Percentiles rank a stretch among this genome's conserved stretches.
These are phyloP conservation scores for Oenanthe javanica DNA, from an alignment of 140 eudicot species.

Conservation along the genomic window DNA sequence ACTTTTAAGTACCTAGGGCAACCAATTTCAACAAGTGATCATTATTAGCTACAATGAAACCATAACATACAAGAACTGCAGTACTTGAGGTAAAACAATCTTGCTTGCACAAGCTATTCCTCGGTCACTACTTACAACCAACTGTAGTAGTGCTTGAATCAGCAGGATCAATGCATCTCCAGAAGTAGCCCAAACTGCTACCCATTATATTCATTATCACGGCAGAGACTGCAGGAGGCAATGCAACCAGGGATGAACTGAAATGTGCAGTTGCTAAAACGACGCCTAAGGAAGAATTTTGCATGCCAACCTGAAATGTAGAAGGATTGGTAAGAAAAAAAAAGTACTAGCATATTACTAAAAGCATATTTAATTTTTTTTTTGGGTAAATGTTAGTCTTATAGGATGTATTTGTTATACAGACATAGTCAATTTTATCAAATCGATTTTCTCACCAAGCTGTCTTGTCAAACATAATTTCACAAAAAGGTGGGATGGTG, in stretches of 20 bases:
- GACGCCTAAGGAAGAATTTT: constrained; percentile 83
- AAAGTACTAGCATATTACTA: not conserved
- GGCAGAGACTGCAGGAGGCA: constrained; percentile 80
- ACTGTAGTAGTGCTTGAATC: constrained; percentile 20
- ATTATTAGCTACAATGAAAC: not conserved
- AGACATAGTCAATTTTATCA: not conserved
- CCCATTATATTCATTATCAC: constrained; percentile 91
- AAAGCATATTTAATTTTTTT: not conserved
- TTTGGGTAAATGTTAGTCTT: not conserved
- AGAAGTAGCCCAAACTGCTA: constrained; percentile 67
- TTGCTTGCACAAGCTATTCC: not conserved
- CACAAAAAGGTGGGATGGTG: not conserved
- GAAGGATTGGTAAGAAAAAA: not conserved
- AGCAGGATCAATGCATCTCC: constrained; percentile 69
- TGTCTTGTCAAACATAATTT: not conserved
- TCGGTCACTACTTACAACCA: not conserved
- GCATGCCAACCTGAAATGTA: constrained; percentile 82
- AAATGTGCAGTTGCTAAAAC: constrained; percentile 84
- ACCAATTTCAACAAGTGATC: not conserved
- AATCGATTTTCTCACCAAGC: not conserved
- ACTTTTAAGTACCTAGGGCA: not conserved
- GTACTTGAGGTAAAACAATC: not conserved
- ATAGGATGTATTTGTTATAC: not conserved
- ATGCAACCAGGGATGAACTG: constrained; percentile 63
- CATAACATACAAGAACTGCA: not conserved